phyloP scores from a whole-genome alignment of 202 grass and related monocot genomes.

The Zizania palustris region DNA sequence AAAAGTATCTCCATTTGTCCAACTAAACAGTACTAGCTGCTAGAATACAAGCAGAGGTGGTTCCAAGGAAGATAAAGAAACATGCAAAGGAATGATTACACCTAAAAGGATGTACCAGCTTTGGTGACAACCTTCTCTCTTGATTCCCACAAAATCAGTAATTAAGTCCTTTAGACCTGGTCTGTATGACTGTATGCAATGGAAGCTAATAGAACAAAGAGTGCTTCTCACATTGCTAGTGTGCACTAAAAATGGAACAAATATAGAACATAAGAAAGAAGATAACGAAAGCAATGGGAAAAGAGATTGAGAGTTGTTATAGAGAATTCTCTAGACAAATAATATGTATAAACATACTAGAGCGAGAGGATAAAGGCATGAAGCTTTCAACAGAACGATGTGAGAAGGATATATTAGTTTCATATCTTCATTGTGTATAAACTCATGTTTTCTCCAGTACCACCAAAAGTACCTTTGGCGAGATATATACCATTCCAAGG shows the following conservation, averaged over 20 bases:
- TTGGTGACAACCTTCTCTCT: neutral
- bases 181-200: neutral
- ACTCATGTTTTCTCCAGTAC: neutral
- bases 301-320: neutral
- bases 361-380: neutral
- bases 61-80: neutral
- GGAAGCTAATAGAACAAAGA: conserved; percentile 2
- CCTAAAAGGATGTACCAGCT: neutral
- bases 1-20: neutral
- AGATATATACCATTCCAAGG: neutral
- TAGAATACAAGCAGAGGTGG: neutral
- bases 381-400: neutral
- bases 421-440: neutral
- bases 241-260: neutral
- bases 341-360: neutral
- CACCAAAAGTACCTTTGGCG: neutral
- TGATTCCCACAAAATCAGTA: neutral
- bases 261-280: conserved; percentile 8
- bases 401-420: neutral
- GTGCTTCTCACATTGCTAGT: neutral
- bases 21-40: neutral
- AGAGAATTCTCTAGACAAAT: neutral
- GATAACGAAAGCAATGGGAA: conserved; percentile 2
- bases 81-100: neutral
- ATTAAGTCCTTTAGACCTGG: neutral